Percentiles rank a stretch among this genome's conserved stretches.
Evolutionary conservation across 2,329 filamentous ascomycete species (phyloP).

Genomic region (Aspergillus fumigatus): DNA sequence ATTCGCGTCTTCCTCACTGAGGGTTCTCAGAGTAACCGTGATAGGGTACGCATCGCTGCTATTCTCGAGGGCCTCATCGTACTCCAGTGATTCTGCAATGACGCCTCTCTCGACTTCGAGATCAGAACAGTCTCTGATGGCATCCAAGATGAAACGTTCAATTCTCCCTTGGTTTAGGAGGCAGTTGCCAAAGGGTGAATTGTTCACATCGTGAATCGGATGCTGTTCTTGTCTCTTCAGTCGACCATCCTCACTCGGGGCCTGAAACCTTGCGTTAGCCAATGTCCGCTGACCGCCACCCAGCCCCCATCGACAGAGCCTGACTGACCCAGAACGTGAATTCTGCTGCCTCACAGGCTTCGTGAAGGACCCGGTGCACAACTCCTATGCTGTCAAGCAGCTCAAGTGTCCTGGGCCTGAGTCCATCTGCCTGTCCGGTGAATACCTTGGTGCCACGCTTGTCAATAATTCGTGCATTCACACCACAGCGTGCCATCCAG

Average conservation of each 20-base stretch:
- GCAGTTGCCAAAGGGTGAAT: slow-evolving; percentile 55
- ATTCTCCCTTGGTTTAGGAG: slow-evolving; percentile 68
- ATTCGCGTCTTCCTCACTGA: slow-evolving; percentile 55
- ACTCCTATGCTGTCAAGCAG: slow-evolving; percentile 68
- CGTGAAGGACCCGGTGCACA: slow-evolving; percentile 58
- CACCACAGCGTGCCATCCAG: slow-evolving; percentile 46
- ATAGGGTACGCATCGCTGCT: slow-evolving; percentile 54
- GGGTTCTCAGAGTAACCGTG: slow-evolving; percentile 53
- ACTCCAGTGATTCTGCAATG: slow-evolving; percentile 50
- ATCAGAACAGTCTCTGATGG: slow-evolving; percentile 51
- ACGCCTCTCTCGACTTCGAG: slow-evolving; percentile 58
- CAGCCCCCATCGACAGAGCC: background rate
- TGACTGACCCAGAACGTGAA: slow-evolving; percentile 46
- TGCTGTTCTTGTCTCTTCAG: slow-evolving; percentile 58
- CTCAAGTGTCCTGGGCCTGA: slow-evolving; percentile 17
- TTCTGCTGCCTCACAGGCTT: slow-evolving; percentile 65
- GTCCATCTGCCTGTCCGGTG: slow-evolving; percentile 19
- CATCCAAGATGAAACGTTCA: slow-evolving; percentile 62
- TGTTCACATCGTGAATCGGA: slow-evolving; percentile 55
- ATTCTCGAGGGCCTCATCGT: slow-evolving; percentile 50
- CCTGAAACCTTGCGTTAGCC: background rate
- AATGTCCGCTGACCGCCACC: background rate
- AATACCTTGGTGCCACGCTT: slow-evolving; percentile 38
- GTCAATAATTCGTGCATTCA: slow-evolving; percentile 47
- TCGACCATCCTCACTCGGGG: slow-evolving; percentile 47